A percentile compares a stretch with the other conserved stretches of the same genome.
Evolutionary conservation across 257 asterid species (phyloP).

Genomic region (Knoxia roxburghii): DNA sequence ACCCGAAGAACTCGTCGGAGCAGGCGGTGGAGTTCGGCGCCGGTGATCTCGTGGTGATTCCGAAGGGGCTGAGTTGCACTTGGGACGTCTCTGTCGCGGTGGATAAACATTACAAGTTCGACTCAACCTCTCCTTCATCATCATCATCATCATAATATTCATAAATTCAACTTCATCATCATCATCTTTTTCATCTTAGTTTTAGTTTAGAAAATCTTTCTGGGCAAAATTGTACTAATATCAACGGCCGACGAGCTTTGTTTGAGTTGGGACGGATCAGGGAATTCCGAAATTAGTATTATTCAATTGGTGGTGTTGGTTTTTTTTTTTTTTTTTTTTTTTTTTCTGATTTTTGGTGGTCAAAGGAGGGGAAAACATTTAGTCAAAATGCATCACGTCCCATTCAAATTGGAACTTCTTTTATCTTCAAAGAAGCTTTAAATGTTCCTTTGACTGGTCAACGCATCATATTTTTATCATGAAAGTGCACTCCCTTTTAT

Average conservation of each 20-base stretch:
- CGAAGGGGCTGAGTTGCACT: slow-evolving; percentile 83
- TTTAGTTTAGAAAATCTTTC: background rate
- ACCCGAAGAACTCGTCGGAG: slow-evolving; percentile 47
- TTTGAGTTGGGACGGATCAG: too few relatives aligned
- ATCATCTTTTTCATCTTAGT: slow-evolving; percentile 22
- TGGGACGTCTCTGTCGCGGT: slow-evolving; percentile 81
- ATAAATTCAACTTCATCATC: too few relatives aligned
- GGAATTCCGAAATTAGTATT: too few relatives aligned
- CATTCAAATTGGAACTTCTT: slow-evolving; percentile 30
- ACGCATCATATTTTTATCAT: slow-evolving; percentile 26
- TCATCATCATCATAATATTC: background rate
- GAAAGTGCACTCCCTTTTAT: slow-evolving; percentile 22
- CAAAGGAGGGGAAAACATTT: slow-evolving; percentile 30
- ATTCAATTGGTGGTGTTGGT: too few relatives aligned
- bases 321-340: background rate
- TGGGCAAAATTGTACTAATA: too few relatives aligned
- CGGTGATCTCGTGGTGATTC: slow-evolving; percentile 77
- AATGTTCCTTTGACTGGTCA: slow-evolving; percentile 71
- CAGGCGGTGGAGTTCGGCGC: slow-evolving; percentile 75
- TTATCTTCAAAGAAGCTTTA: slow-evolving; percentile 28
- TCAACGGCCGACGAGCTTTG: too few relatives aligned
- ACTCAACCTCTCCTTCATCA: slow-evolving; percentile 16
- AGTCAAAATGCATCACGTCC: slow-evolving; percentile 36
- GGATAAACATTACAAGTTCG: slow-evolving; percentile 86
- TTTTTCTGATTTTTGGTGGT: slow-evolving; percentile 14